Base-by-base conservation (phyloP, 108 stramenopile genomes). In the Skeletonema costatum region DNA sequence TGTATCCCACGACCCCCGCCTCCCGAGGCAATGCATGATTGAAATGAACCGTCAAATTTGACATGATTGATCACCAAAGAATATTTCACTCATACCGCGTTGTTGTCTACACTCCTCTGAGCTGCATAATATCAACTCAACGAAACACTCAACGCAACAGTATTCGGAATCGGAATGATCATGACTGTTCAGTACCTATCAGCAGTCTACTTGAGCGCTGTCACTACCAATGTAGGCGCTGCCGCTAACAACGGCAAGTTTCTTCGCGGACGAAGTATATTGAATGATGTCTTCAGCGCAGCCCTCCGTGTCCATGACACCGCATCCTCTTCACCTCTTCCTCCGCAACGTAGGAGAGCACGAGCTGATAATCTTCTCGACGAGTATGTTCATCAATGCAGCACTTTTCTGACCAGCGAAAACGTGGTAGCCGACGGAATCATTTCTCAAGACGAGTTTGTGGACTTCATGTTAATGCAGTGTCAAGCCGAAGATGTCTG, bases 361-460 rank as follows among this genome's bases (percentile, higher is more conserved):
- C 51, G 21, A 21, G 17, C 51, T 16, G 21, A 19, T 25, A 21
- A 25, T 53, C 51, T 53, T 53, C 51, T 21, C 51, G 8, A 53
- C 21, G 51, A 53, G 7, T 53, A 21, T 19, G 58, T 58, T 32
- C 2, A 16, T 1, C 31, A 16, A 32, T 79, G 78, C 29, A 42
- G 19, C 17, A 35, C 71, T 9, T 73, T 38, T 50, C 77, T 73
- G 33, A 60, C 66, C 2, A 16, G 66, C 12, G 50, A 60, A 59
- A 32, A 64, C 19, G 62, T 69, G 7, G 25, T 61, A n/a, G 48
- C 48, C 1, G 78, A 79, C 62, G 71, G 72, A 53, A 68, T 79
- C 10, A 62, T 79, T 32, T 64, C 78, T 60, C 78, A 79, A 66
- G 14, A 35, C 17, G 78, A 79, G 7, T 79, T 59, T 41, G 58